Base-by-base conservation (phyloP, 1,139 yeast species). In the Zygotorulaspora mrakii region DNA sequence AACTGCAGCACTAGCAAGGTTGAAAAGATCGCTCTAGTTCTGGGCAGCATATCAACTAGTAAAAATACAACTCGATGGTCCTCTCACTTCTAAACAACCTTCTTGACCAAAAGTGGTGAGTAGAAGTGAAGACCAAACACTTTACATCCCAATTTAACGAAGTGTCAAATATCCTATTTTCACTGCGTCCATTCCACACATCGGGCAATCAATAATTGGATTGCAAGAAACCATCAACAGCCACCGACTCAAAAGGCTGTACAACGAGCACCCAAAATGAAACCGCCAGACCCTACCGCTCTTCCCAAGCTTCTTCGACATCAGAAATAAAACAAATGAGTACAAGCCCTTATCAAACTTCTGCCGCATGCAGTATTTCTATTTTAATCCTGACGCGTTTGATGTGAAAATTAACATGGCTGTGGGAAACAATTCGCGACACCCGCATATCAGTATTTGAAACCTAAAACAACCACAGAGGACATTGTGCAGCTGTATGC, bases 1-100 rank as follows among this genome's bases (percentile, higher is more conserved):
- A 71, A 52, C 39, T 65, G 63, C 25, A 63, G 49, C 17, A 23
- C 39, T 14, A 37, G 23, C 12, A 39, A 14, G 20, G 31, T 36
- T 7, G 36, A 30, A 27, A 31, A 39, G 8, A 39, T 26, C 10
- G 30, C 21, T 35, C 39, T 35, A 7, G 42, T 18, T 14, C 33
- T 39, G 5, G 36, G 23, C 14, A 13, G 29, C 39, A 39, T 39
- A 4, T 8, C 18, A n/a, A 9, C 12, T 20, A 6, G 22, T 20
- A 6, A 9, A 20, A 20, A 20, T 20, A 20, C 22, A 20, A 7
- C 7, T 20, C 23, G 7, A 20, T 20, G 23, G 23, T 20, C 10
- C 23, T 20, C 10, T 20, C 13, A 25, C 29, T 5, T n/a, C n/a
- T n/a, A n/a, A n/a, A 9, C 22, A 6, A 20, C 22, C 9, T 20